phyloP scores from a whole-genome alignment of 2,329 filamentous ascomycete species.

The Xylaria digitata region DNA sequence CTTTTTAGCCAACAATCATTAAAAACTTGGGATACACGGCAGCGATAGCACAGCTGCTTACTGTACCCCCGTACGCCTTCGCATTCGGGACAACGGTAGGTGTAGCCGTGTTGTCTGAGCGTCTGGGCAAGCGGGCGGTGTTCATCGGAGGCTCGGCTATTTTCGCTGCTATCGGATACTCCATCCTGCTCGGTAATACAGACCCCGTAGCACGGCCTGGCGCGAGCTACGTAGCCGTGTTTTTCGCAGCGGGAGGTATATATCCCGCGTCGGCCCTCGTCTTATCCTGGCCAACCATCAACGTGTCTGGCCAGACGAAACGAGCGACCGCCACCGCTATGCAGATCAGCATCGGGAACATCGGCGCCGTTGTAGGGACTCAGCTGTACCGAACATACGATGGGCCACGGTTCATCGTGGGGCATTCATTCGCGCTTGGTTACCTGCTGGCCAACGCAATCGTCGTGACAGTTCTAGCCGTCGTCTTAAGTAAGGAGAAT shows the following conservation, averaged over 20 bases:
- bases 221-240: conserved; percentile 69
- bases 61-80: conserved; percentile 72
- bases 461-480: conserved; percentile 65
- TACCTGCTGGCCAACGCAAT: conserved; percentile 70
- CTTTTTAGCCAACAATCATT: conserved; percentile 62
- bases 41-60: conserved; percentile 67
- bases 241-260: conserved; percentile 74
- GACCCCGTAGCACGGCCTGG: conserved; percentile 61
- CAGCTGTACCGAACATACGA: conserved; percentile 73
- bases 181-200: conserved; percentile 66
- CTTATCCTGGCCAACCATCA: conserved; percentile 77
- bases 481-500: conserved; percentile 69
- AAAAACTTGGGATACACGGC: conserved; percentile 64
- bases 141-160: conserved; percentile 70
- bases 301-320: conserved; percentile 77
- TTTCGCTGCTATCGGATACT: conserved; percentile 71
- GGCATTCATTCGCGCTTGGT: conserved; percentile 73
- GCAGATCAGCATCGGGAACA: conserved; percentile 77
- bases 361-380: conserved; percentile 75
- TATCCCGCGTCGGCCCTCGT: conserved; percentile 73
- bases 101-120: conserved; percentile 71
- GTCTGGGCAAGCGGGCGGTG: conserved; percentile 65
- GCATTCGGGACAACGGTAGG: conserved; percentile 69
- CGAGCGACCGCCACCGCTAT: conserved; percentile 75
- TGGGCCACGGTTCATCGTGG: conserved; percentile 71